A percentile compares a stretch with the other conserved stretches of the same genome.
Conservation (phyloP, 805 yeast genomes). For the Candida ortonii region DNA sequence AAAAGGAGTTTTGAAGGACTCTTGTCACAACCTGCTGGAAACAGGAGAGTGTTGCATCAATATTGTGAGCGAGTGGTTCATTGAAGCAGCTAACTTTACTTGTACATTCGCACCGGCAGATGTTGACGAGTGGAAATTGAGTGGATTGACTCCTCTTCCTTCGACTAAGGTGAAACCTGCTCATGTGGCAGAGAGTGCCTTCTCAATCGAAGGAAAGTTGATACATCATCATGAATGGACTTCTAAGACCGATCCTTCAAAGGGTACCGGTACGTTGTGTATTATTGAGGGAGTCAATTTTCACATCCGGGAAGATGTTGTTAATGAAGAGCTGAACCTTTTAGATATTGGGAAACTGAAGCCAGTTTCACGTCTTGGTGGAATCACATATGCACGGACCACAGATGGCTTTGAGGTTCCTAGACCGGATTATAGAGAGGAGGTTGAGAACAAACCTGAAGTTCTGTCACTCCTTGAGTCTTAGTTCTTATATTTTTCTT, state of each 20-base stretch:
- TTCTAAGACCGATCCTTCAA: conserved; percentile 37
- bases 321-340: conserved; percentile 37
- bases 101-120: conserved; percentile 46
- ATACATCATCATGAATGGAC: conserved; percentile 42
- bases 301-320: conserved; percentile 55
- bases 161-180: conserved; percentile 49
- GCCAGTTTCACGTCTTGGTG: conserved; percentile 57
- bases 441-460: conserved; percentile 13
- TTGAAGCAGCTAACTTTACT: conserved; percentile 59
- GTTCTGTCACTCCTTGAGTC: too few relatives aligned
- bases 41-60: conserved; percentile 55
- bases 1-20: conserved; percentile 43
- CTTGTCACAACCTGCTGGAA: conserved; percentile 45
- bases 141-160: conserved; percentile 48
- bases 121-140: conserved; percentile 53
- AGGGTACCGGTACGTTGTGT: conserved; percentile 36
- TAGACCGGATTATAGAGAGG: conserved; percentile 39
- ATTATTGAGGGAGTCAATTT: conserved; percentile 56
- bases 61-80: conserved; percentile 60
- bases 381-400: conserved; percentile 45
- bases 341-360: conserved; percentile 47
- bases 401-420: conserved; percentile 44
- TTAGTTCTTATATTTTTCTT: too few relatives aligned
- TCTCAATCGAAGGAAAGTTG: conserved; percentile 55
- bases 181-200: conserved; percentile 60